Percentiles rank a stretch among this genome's conserved stretches.
These are phyloP conservation scores for Penicillium sp. DNA, from an alignment of 2,329 filamentous ascomycete genomes.

Conservation along the genomic window DNA sequence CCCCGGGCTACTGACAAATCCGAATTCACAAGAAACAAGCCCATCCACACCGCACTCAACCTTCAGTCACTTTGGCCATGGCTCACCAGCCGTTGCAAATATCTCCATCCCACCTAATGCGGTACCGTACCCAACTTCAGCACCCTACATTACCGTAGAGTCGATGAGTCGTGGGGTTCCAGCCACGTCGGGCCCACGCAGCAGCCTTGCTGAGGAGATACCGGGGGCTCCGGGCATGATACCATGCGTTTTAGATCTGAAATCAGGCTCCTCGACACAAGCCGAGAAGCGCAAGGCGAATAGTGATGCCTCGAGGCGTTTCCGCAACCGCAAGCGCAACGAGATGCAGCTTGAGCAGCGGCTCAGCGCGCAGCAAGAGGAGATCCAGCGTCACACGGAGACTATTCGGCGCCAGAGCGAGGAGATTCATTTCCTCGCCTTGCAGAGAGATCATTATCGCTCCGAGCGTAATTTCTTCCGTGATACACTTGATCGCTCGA, in stretches of 20 bases:
- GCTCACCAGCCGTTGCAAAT: conserved; percentile 34
- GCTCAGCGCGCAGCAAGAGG: conserved; percentile 42
- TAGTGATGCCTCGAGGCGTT: conserved; percentile 47
- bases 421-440: conserved; percentile 38
- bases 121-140: conserved; percentile 25
- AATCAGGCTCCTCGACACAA: conserved; percentile 47
- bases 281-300: conserved; percentile 49
- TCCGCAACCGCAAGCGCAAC: conserved; percentile 47
- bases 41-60: conserved; percentile 40
- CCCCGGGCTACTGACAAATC: conserved; percentile 32
- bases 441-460: conserved; percentile 46
- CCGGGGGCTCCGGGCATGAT: conserved; percentile 33
- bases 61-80: conserved; percentile 37
- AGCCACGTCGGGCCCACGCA: conserved; percentile 25
- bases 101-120: conserved; percentile 25
- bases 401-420: conserved; percentile 38
- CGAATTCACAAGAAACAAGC: conserved; percentile 41
- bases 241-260: conserved; percentile 44
- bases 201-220: conserved; percentile 23
- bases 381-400: conserved; percentile 39
- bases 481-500: conserved; percentile 36
- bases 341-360: conserved; percentile 46
- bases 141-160: conserved; percentile 34
- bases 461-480: conserved; percentile 47
- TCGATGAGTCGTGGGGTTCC: conserved; percentile 31